A percentile compares a stretch with the other conserved stretches of the same genome.
Evolutionary conservation across 148 eudicot species (phyloP).

Genomic region (Fagopyrum esculentum): DNA sequence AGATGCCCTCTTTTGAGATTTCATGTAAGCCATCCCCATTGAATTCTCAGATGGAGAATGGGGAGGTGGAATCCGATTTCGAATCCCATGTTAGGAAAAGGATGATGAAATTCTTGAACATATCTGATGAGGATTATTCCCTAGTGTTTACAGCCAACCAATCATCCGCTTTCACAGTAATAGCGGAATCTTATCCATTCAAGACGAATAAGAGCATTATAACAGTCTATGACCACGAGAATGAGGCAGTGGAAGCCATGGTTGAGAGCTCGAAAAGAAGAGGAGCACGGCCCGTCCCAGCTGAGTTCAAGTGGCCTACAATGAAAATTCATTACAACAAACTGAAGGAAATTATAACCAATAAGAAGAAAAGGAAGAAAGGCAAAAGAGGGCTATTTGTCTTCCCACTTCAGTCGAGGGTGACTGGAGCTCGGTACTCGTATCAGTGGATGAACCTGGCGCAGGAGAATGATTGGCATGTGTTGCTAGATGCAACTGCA

Average conservation of each 20-base stretch:
- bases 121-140: constrained; percentile 59
- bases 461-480: constrained; percentile 92
- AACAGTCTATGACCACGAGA: constrained; percentile 80
- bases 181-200: constrained; percentile 90
- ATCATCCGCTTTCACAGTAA: constrained; percentile 74
- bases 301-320: constrained; percentile 93
- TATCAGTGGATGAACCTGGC: constrained; percentile 95
- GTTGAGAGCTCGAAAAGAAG: constrained; percentile 49
- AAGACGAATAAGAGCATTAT: constrained; percentile 52
- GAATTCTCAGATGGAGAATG: constrained; percentile 47
- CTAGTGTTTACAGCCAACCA: constrained; percentile 80
- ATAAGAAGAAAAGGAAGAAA: constrained; percentile 49
- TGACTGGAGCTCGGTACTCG: constrained; percentile 84
- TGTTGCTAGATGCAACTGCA: constrained; percentile 86
- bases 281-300: constrained; percentile 58
- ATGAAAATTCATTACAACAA: constrained; percentile 52
- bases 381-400: constrained; percentile 57
- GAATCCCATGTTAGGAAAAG: constrained; percentile 56
- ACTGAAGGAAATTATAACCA: constrained; percentile 40
- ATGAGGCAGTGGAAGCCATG: constrained; percentile 67
- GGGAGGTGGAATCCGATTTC: constrained; percentile 47
- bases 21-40: constrained; percentile 57
- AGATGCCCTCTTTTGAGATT: constrained; percentile 54
- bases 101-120: constrained; percentile 59
- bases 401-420: constrained; percentile 80